These are phyloP conservation scores for Punctularia strigosozonata DNA, from an alignment of 768 basidiomycete genomes.

Conservation along the genomic window DNA sequence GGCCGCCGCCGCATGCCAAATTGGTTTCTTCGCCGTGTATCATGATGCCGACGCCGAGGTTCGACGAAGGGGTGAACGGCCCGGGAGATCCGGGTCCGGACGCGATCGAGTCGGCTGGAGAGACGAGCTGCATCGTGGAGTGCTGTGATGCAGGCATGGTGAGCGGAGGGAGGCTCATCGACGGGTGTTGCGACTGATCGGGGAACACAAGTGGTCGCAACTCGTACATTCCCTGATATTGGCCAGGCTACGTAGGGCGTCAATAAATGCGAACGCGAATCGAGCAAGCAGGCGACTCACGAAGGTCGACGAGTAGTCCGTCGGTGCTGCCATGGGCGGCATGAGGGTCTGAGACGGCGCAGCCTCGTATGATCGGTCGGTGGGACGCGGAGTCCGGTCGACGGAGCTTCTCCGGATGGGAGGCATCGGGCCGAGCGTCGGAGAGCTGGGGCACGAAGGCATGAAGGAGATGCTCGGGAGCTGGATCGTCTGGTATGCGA, in stretches of 20 bases:
- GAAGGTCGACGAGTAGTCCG: background rate
- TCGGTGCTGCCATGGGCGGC: background rate
- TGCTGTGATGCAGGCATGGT: too few relatives aligned
- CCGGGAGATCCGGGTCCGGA: background rate
- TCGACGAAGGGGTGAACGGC: background rate
- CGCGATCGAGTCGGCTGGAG: background rate
- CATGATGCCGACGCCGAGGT: too few relatives aligned
- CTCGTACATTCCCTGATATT: background rate
- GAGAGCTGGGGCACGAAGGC: slow-evolving; percentile 57
- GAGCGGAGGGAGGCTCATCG: background rate
- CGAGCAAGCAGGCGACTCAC: background rate
- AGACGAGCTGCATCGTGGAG: background rate
- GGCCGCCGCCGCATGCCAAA: too few relatives aligned
- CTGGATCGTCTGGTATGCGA: slow-evolving; percentile 53
- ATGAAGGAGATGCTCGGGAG: slow-evolving; percentile 52
- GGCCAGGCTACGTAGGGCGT: background rate
- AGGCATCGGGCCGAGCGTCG: slow-evolving; percentile 34
- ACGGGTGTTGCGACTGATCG: background rate
- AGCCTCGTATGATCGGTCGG: background rate
- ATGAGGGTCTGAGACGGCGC: background rate
- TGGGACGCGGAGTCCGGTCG: background rate
- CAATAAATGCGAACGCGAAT: background rate
- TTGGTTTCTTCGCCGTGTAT: too few relatives aligned
- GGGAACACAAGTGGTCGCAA: background rate
- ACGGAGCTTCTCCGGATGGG: background rate